Evolutionary conservation across 257 asterid species (phyloP), one percentile per base, ranked within the genome.

Genomic region (Fraxinus anomala): DNA sequence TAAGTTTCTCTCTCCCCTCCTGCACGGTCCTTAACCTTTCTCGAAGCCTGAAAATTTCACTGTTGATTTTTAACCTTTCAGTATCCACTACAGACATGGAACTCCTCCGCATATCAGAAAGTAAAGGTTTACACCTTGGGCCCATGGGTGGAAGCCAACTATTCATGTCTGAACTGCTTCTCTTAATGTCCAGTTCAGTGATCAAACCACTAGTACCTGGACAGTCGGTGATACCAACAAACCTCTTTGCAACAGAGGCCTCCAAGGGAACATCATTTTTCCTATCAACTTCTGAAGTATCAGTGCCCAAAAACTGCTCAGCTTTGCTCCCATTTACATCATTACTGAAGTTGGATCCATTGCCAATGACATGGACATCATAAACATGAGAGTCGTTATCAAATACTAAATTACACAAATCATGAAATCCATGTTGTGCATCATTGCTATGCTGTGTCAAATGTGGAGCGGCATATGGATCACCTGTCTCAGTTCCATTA

Each of bases 1-100:
- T 82, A 81, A 94, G 90, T 74, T 85, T 92, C 80, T 84, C 95
- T 84, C 96, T 89, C 65, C 94, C 97, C 79, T 89, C 92, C 83
- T 89, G 93, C 70, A 94, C 90, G 73, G 75, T 80, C 83, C 80
- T 86, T 42, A 94, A 82, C 76, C 92, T 88, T 76, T 91, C 97
- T 76, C 81, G 86, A 77, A 92, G 94, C 73, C 83, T 68, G 66
- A 84, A 85, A 70, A 92, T 86, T 86, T 94, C 97, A 76, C 66
- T 26, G 80, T 88, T 96, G 65, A 91, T 87, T 78, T 88, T 89
- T 56, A 85, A 75, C 91, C 90, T 84, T 76, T 89, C 95, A 80
- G 81, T 76, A 44, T 91, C 91, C 74, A 85, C 34, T 6, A 80
- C 76, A 31, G 93, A 82, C 86, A 78, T 63, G 75, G 97, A 85